phyloP scores from a whole-genome alignment of 495 filamentous ascomycete genomes.

The Lophiostoma macrostomum region DNA sequence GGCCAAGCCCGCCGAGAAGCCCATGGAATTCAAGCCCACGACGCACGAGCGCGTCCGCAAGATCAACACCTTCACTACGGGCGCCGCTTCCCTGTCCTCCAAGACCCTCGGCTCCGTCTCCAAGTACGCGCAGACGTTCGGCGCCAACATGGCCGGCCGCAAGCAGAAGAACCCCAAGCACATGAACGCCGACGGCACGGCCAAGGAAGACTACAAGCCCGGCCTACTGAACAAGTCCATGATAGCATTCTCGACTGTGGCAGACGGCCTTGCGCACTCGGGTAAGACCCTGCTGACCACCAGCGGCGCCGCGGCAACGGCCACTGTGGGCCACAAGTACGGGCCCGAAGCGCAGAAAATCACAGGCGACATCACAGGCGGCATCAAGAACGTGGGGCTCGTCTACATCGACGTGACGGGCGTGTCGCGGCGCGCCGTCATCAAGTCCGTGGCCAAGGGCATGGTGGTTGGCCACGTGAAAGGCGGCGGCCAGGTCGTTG shows the following conservation, averaged over 20 bases:
- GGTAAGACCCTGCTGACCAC: slow-evolving; percentile 71
- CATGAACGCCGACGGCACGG: slow-evolving; percentile 60
- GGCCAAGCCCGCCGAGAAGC: slow-evolving; percentile 69
- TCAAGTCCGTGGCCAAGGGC: slow-evolving; percentile 94
- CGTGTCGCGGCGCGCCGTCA: slow-evolving; percentile 79
- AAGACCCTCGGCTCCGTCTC: slow-evolving; percentile 83
- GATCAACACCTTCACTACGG: slow-evolving; percentile 73
- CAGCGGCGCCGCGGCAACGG: slow-evolving; percentile 70
- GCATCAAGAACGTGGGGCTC: slow-evolving; percentile 90
- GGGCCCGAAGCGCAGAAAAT: slow-evolving; percentile 78
- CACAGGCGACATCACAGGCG: slow-evolving; percentile 69
- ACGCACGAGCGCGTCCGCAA: slow-evolving; percentile 83
- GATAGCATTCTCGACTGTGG: slow-evolving; percentile 94
- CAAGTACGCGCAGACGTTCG: slow-evolving; percentile 80
- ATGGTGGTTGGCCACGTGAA: slow-evolving; percentile 91
- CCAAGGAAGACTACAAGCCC: slow-evolving; percentile 70
- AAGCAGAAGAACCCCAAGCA: slow-evolving; percentile 57
- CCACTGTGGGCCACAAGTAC: slow-evolving; percentile 78
- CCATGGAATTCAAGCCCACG: slow-evolving; percentile 80
- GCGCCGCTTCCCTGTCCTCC: slow-evolving; percentile 73
- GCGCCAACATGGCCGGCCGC: slow-evolving; percentile 66
- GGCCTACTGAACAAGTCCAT: slow-evolving; percentile 90
- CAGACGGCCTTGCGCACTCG: slow-evolving; percentile 86
- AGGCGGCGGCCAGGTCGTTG: slow-evolving; percentile 79
- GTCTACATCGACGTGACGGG: slow-evolving; percentile 98